Evolutionary conservation across 345 rosid genomes (phyloP), one percentile per base, ranked within the genome.

Genomic region (Bruguiera gymnorhiza): DNA sequence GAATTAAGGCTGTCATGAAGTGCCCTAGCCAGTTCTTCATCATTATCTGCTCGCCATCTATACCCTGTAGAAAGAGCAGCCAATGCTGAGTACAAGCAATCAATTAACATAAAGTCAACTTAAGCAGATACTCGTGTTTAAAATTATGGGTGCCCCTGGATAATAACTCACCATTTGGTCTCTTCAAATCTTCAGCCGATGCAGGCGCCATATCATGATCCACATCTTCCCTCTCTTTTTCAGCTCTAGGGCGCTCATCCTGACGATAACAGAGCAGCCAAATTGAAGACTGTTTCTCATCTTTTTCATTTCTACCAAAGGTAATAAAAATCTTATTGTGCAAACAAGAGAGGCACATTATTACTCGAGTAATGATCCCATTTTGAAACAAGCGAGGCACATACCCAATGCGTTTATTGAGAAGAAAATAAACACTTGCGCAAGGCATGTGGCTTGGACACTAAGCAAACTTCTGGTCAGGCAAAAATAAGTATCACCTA

Each of bases 161-260:
- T 21, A 21, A 18, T 11, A 23, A 27, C 73, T 55, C 62, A 85
- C 96, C 93, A 72, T 70, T 82, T 75, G 91, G 92, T 66, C 81
- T 87, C 73, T 72, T 83, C 60, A 71, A 69, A 69, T 83, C 86
- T 67, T 95, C 97, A 30, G 79, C 82, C 67, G 77, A 73, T 63
- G 99, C 81, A 69, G 82, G 84, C 24, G 96, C 86, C 57, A 86
- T 61, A 32, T 93, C 89, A 63, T 70, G 93, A 65, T 89, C 99
- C 36, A 81, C 70, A 70, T 92, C 97, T 64, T 85, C 87, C 68
- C 78, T 85, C 60, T 90, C 93, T 67, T 86, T 80, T 63, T 71
- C 75, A 37, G 74, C 62, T 79, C 92, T 81, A 37, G 92, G 65
- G 51, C 81, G 86, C 56, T 86, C 90, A 75, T 82, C 93, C 96